A percentile compares a stretch with the other conserved stretches of the same genome.
Conservation (phyloP, 768 basidiomycete genomes). For the Kwoniella sp. region DNA sequence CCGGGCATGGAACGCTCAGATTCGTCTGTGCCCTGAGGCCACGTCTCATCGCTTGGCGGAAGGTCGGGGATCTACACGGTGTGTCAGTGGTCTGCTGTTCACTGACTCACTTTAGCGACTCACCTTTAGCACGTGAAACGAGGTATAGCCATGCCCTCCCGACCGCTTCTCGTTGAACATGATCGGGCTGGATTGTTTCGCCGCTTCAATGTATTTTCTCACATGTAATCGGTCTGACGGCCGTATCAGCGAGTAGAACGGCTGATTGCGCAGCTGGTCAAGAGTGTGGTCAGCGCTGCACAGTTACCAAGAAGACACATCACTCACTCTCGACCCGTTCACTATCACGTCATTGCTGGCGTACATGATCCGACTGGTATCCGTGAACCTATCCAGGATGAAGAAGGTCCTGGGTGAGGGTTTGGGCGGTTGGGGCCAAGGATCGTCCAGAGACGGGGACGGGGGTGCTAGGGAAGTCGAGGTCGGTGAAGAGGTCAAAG, state of each 20-base stretch:
- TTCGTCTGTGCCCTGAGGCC: conserved; percentile 38
- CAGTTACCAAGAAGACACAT: too few species aligned
- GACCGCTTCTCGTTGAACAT: conserved; percentile 15
- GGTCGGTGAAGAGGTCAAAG: conserved; percentile 4
- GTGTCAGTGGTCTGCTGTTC: conserved; percentile 9
- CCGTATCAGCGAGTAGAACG: conserved; percentile 38
- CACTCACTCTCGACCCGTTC: conserved; percentile 20
- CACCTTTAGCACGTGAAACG: conserved; percentile 33
- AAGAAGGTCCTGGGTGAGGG: conserved; percentile 31
- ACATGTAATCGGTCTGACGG: conserved; percentile 33
- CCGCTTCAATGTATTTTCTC: conserved; percentile 26
- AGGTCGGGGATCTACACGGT: conserved; percentile 31
- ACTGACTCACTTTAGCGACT: conserved; percentile 9
- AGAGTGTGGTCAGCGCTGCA: background rate
- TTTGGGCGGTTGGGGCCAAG: conserved; percentile 13
- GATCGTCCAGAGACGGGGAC: conserved; percentile 1
- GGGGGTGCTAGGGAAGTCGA: conserved; percentile 3
- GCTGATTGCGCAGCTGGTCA: conserved; percentile 23
- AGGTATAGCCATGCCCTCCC: conserved; percentile 31
- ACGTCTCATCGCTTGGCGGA: conserved; percentile 25
- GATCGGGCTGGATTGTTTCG: conserved; percentile 34
- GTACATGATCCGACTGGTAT: conserved; percentile 30
- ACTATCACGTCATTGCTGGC: conserved; percentile 37
- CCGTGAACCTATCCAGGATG: conserved; percentile 43
- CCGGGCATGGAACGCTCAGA: conserved; percentile 37